These are phyloP conservation scores for Cicer yamashitae DNA, from an alignment of 306 rosid species.

Conservation along the genomic window DNA sequence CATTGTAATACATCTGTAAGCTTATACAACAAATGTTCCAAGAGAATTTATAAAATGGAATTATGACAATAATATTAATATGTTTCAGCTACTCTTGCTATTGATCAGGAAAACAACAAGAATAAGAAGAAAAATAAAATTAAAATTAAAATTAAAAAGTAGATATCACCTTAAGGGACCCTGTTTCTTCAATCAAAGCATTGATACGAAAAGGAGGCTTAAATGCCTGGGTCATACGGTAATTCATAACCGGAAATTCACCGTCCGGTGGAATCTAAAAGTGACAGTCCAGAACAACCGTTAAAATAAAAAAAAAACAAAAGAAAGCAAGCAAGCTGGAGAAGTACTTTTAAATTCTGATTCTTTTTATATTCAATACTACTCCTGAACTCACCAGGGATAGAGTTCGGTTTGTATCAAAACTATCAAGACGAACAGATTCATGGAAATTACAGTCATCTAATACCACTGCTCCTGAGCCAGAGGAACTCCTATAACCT, in stretches of 20 bases:
- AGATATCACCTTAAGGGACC: conserved; percentile 64
- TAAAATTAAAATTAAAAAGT: conserved; percentile 15
- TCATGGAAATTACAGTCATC: conserved; percentile 95
- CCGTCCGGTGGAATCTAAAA: conserved; percentile 80
- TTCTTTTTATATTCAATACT: conserved; percentile 20
- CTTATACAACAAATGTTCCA: conserved; percentile 9
- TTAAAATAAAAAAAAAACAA: conserved; percentile 24
- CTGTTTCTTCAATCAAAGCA: conserved; percentile 79
- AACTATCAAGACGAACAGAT: conserved; percentile 84
- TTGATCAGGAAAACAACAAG: conserved; percentile 13
- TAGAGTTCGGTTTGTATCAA: conserved; percentile 73
- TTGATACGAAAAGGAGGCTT: conserved; percentile 85
- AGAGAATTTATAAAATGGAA: conserved; percentile 25
- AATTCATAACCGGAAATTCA: conserved; percentile 90
- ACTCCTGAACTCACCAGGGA: conserved; percentile 63
- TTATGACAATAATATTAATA: conserved; percentile 15
- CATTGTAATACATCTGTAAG: conserved; percentile 20
- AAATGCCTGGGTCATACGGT: conserved; percentile 86
- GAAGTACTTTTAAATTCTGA: not conserved
- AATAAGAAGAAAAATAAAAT: conserved; percentile 8
- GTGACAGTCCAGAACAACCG: conserved; percentile 39
- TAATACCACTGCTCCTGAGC: conserved; percentile 74
- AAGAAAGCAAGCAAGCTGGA: conserved; percentile 27
- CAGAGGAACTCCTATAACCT: conserved; percentile 73
- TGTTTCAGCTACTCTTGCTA: conserved; percentile 26